A percentile compares a stretch with the other conserved stretches of the same genome.
Evolutionary conservation across 179 eudicot species (phyloP).

Genomic region (Amaranthus tricolor): DNA sequence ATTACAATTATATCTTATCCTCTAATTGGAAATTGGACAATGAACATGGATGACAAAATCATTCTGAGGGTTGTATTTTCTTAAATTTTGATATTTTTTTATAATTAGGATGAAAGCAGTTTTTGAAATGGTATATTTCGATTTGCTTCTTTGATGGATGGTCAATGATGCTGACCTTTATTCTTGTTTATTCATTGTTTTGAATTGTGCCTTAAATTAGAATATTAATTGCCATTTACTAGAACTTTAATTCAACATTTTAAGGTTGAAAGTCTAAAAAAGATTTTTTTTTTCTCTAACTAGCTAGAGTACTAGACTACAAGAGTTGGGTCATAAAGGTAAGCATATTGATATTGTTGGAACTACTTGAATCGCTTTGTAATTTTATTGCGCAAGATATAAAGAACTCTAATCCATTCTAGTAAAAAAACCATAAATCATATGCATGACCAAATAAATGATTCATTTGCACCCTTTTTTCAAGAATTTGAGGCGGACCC

Average conservation of each 20-base stretch:
- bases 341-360: neutral
- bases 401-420: neutral
- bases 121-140: no score
- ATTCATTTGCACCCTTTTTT: constrained; percentile 1
- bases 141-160: neutral
- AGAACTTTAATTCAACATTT: neutral
- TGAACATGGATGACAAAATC: neutral
- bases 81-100: neutral
- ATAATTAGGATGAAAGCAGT: no score
- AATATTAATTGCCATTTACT: no score
- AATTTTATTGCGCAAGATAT: no score
- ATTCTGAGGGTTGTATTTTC: neutral
- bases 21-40: constrained; percentile 5
- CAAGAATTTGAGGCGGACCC: constrained; percentile 76
- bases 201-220: neutral
- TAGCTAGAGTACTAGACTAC: no score
- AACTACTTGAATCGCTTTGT: neutral
- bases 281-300: no score
- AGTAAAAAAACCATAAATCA: neutral
- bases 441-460: neutral
- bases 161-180: neutral
- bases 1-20: neutral
- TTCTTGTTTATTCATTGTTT: neutral
- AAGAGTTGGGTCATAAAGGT: neutral
- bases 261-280: neutral